Evolutionary conservation across 2,329 filamentous ascomycete genomes (phyloP).

Genomic region (Diaporthe nobilis): DNA sequence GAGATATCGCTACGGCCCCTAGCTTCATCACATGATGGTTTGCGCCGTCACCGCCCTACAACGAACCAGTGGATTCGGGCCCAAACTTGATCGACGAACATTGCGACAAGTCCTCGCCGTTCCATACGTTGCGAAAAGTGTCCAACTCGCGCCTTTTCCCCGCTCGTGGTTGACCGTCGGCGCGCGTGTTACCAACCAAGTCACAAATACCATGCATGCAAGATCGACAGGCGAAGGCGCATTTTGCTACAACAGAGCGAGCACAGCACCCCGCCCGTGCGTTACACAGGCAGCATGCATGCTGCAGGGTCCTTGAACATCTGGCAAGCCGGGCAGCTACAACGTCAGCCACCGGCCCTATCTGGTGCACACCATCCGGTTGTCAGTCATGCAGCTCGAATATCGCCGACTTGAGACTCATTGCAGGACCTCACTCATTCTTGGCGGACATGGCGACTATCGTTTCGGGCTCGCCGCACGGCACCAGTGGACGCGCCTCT

Average conservation of each 20-base stretch:
- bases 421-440: neutral
- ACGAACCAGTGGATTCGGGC: neutral
- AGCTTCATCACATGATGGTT: neutral
- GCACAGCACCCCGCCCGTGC: constrained; percentile 7
- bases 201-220: constrained; percentile 15
- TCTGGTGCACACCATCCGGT: neutral
- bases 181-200: neutral
- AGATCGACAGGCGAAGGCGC: constrained; percentile 9
- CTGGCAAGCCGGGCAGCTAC: constrained; percentile 31
- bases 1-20: neutral
- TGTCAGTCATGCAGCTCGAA: neutral
- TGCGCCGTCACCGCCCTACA: neutral
- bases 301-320: constrained; percentile 44
- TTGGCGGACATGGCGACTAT: neutral
- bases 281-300: constrained; percentile 48
- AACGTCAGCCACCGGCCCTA: constrained; percentile 29
- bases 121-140: neutral
- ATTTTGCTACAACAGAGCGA: constrained; percentile 10
- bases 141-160: neutral
- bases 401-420: neutral
- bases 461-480: neutral
- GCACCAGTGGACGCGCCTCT: neutral
- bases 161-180: no score
- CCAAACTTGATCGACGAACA: neutral
- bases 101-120: neutral